Conservation (phyloP, 2,329 filamentous ascomycete species). For the Trichoderma koningii region DNA sequence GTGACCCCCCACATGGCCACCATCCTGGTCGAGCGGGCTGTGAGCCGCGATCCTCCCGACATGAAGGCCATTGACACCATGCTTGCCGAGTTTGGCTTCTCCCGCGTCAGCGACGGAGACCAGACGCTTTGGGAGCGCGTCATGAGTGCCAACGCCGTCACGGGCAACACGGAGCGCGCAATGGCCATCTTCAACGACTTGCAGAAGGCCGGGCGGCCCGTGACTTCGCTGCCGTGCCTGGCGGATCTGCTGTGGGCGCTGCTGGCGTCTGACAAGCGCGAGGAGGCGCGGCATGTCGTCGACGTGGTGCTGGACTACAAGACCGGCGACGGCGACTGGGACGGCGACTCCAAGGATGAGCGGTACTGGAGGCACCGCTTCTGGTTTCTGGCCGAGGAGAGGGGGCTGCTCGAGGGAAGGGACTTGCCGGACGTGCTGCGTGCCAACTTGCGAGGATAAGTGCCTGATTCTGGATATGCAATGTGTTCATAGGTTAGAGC, state of each 20-base stretch:
- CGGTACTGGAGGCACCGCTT: constrained; percentile 54
- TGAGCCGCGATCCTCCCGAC: constrained; percentile 59
- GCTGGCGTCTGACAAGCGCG: constrained; percentile 32
- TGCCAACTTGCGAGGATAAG: constrained; percentile 24
- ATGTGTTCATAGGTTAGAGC: neutral
- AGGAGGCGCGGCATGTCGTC: constrained; percentile 41
- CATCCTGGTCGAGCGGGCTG: constrained; percentile 69
- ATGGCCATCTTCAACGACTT: constrained; percentile 53
- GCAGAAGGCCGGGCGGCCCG: constrained; percentile 42
- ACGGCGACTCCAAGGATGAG: constrained; percentile 28
- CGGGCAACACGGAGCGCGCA: constrained; percentile 53
- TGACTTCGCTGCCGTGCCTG: constrained; percentile 48
- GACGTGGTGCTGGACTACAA: constrained; percentile 36
- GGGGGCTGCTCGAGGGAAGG: constrained; percentile 41
- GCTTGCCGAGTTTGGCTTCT: constrained; percentile 57
- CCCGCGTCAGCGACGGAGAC: constrained; percentile 47
- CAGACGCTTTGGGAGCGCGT: constrained; percentile 70
- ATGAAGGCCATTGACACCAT: constrained; percentile 61
- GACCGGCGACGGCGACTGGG: constrained; percentile 22
- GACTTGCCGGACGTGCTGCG: constrained; percentile 32
- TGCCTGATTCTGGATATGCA: neutral
- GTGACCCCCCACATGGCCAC: constrained; percentile 71
- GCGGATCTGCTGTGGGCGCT: constrained; percentile 46
- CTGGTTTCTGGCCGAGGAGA: constrained; percentile 50
- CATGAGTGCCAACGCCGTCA: constrained; percentile 65